phyloP scores from a whole-genome alignment of 768 basidiomycete species.

The Mycena amicta region DNA sequence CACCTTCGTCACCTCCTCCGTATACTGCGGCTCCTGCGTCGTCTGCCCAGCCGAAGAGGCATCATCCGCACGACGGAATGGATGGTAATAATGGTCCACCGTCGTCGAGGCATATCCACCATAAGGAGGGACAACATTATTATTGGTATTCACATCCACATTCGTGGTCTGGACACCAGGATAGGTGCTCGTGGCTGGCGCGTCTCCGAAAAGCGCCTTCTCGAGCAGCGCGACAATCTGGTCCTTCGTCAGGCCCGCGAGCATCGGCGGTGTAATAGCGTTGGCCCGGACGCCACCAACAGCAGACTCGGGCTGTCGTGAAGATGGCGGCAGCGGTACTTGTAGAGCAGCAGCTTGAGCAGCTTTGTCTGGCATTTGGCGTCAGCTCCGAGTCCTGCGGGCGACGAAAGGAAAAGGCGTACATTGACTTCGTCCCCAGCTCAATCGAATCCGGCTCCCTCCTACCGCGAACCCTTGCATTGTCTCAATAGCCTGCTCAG shows the following conservation, averaged over 20 bases:
- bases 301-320: conserved; percentile 3
- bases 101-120: conserved; percentile 14
- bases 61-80: no score
- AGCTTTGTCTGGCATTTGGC: conserved; percentile 69
- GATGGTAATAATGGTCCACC: conserved; percentile 20
- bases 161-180: no score
- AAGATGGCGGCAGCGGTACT: not conserved
- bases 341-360: conserved; percentile 71
- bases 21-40: conserved; percentile 39
- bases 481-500: conserved; percentile 90
- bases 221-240: conserved; percentile 66
- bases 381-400: not conserved
- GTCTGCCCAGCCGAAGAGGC: conserved; percentile 32
- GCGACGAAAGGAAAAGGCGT: conserved; percentile 25
- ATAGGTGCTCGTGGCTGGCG: no score
- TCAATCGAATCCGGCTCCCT: conserved; percentile 86
- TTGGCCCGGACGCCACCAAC: conserved; percentile 15
- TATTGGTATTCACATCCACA: no score
- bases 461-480: conserved; percentile 97
- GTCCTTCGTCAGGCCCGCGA: conserved; percentile 53
- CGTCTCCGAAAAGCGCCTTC: conserved; percentile 37
- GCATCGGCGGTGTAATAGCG: conserved; percentile 21
- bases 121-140: no score
- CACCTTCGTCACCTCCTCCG: conserved; percentile 18
- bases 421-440: conserved; percentile 96